Evolutionary conservation across 2,329 filamentous ascomycete genomes (phyloP).

Genomic region (Cyanodermella asteris): DNA sequence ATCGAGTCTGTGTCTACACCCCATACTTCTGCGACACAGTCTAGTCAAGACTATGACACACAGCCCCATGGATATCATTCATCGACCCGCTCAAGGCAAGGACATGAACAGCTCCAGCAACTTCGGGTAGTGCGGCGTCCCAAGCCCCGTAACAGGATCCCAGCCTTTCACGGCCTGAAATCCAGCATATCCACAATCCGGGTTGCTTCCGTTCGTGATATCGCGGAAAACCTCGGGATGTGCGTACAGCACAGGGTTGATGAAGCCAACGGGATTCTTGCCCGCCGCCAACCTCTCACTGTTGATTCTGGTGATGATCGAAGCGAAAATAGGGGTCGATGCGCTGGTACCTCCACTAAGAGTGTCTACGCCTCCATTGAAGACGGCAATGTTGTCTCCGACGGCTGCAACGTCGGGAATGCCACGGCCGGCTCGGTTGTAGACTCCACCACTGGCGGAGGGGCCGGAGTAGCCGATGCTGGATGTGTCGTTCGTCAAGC

Average conservation of each 20-base stretch:
- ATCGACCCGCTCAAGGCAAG: too few species aligned
- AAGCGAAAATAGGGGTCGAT: slow-evolving; percentile 25
- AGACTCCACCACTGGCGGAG: too few species aligned
- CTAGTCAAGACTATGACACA: too few species aligned
- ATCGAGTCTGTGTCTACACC: too few species aligned
- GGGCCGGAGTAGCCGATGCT: too few species aligned
- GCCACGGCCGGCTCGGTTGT: slow-evolving; percentile 19
- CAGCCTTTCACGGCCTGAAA: slow-evolving; percentile 2
- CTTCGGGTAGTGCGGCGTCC: slow-evolving; percentile 14
- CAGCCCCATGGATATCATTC: too few species aligned
- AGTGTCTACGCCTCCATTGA: slow-evolving; percentile 19
- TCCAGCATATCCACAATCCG: slow-evolving; percentile 13
- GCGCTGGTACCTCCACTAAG: slow-evolving; percentile 29
- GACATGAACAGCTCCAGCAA: slow-evolving; percentile 11
- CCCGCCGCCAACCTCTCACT: slow-evolving; percentile 13
- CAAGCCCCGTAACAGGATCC: slow-evolving; percentile 10
- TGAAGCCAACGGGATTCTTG: slow-evolving; percentile 18
- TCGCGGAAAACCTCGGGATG: slow-evolving; percentile 18
- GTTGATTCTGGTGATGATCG: slow-evolving; percentile 25
- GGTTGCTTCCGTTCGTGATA: slow-evolving; percentile 16
- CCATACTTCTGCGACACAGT: too few species aligned
- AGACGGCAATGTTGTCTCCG: slow-evolving; percentile 21
- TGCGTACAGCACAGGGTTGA: slow-evolving; percentile 22
- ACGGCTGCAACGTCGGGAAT: slow-evolving; percentile 27
- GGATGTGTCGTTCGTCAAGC: too few species aligned